These are phyloP conservation scores for Clonostachys sp. DNA, from an alignment of 2,329 filamentous ascomycete species.

Conservation along the genomic window DNA sequence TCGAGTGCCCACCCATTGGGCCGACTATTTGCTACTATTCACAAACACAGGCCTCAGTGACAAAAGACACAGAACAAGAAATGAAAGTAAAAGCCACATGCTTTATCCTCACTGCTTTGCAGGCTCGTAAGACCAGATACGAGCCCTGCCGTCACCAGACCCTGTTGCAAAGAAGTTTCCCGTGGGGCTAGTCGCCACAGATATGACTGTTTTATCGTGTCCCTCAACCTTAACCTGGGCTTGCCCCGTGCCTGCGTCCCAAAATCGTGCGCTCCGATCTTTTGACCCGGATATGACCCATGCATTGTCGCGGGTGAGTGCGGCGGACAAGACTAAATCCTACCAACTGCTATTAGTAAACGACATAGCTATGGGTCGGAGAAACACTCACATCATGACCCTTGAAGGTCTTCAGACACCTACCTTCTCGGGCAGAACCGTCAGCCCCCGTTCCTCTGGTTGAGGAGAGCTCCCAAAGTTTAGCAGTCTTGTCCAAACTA, in stretches of 20 bases:
- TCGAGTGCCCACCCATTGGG: no score
- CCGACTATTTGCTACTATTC: no score
- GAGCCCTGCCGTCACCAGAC: conserved; percentile 93
- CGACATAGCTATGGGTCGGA: no score
- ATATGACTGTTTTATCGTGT: conserved; percentile 98
- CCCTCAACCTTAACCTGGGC: conserved; percentile 98
- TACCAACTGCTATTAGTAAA: no score
- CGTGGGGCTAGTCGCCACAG: conserved; percentile 86
- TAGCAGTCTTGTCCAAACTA: conserved; percentile 96
- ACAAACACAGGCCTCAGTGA: no score
- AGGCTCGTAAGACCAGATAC: conserved; percentile 85
- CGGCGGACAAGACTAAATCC: conserved; percentile 94
- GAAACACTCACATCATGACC: conserved; percentile 62
- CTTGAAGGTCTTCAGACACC: conserved; percentile 95
- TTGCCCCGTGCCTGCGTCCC: conserved; percentile 89
- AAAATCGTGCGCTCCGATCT: conserved; percentile 96
- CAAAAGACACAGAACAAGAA: no score
- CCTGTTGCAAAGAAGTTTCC: conserved; percentile 91
- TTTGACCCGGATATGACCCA: conserved; percentile 99
- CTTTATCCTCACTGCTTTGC: no score
- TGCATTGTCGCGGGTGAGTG: conserved; percentile 84
- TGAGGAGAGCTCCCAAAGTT: conserved; percentile 84
- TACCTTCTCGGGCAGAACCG: conserved; percentile 57
- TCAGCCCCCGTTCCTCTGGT: conserved; percentile 61
- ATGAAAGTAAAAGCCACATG: no score